Conservation (phyloP, 208 protist genomes). For the Trypanosoma lewisi region DNA sequence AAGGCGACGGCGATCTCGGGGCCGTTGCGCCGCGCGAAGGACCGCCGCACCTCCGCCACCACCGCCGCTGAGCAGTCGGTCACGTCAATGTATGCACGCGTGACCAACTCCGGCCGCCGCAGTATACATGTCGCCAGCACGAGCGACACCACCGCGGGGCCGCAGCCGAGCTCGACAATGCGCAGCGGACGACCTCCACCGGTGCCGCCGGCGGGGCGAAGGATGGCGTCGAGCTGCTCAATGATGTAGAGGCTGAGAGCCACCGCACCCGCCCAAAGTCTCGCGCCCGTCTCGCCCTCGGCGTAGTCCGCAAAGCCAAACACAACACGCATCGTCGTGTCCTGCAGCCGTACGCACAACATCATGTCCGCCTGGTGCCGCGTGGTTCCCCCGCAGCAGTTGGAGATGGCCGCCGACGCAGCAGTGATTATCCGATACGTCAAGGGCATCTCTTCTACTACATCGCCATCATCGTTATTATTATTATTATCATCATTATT, state of each 20-base stretch:
- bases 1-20: conserved; percentile 6
- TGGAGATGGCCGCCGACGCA: conserved; percentile 30
- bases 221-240: conserved; percentile 18
- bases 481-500: not conserved
- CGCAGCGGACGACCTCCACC: conserved; percentile 17
- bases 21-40: conserved; percentile 33
- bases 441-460: not conserved
- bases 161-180: conserved; percentile 55
- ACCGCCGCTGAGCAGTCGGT: conserved; percentile 46
- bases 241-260: conserved; percentile 47
- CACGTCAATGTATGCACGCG: conserved; percentile 25
- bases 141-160: conserved; percentile 46
- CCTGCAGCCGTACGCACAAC: conserved; percentile 20
- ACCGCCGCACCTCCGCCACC: conserved; percentile 30
- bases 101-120: not conserved
- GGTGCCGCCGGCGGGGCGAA: not conserved
- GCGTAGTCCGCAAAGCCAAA: conserved; percentile 67
- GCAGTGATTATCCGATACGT: conserved; percentile 27
- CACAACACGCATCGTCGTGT: conserved; percentile 21
- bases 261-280: conserved; percentile 55
- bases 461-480: not conserved
- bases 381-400: conserved; percentile 40
- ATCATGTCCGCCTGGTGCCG: conserved; percentile 36
- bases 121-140: conserved; percentile 22
- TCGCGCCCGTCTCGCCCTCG: conserved; percentile 46